These are phyloP conservation scores for Lactarius tabidus DNA, from an alignment of 768 basidiomycete species.

Conservation along the genomic window DNA sequence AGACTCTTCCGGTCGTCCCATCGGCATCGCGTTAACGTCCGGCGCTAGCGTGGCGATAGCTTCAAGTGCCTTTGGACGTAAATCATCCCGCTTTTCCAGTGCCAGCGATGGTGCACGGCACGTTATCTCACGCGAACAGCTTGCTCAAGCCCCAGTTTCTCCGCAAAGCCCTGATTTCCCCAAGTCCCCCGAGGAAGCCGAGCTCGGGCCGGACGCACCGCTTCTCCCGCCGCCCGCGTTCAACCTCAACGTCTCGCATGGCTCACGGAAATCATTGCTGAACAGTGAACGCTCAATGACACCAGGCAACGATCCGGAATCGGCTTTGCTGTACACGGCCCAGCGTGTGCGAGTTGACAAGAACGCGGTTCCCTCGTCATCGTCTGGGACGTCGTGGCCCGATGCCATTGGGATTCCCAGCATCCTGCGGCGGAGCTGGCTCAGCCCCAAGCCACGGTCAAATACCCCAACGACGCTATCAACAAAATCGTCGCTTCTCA, in stretches of 20 bases:
- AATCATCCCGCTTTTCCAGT: background rate
- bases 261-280: conserved; percentile 22
- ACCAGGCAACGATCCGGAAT: conserved; percentile 31
- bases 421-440: conserved; percentile 25
- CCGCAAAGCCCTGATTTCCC: conserved; percentile 1
- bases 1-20: conserved; percentile 11
- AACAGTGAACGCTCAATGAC: conserved; percentile 34
- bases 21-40: conserved; percentile 15
- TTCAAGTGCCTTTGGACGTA: background rate
- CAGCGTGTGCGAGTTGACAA: conserved; percentile 38
- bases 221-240: conserved; percentile 21
- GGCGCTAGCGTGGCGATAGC: background rate
- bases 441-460: conserved; percentile 17
- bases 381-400: conserved; percentile 29
- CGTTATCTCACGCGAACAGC: conserved; percentile 19
- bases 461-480: conserved; percentile 11
- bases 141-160: background rate
- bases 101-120: background rate
- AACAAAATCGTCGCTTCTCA: conserved; percentile 11
- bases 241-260: conserved; percentile 9
- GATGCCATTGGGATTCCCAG: conserved; percentile 17
- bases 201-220: conserved; percentile 14
- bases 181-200: conserved; percentile 11
- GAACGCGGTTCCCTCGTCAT: conserved; percentile 2
- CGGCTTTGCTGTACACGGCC: conserved; percentile 49